Base-by-base conservation (phyloP, 192 early-diverging fungal species). In the Rhizophagus sp. region DNA sequence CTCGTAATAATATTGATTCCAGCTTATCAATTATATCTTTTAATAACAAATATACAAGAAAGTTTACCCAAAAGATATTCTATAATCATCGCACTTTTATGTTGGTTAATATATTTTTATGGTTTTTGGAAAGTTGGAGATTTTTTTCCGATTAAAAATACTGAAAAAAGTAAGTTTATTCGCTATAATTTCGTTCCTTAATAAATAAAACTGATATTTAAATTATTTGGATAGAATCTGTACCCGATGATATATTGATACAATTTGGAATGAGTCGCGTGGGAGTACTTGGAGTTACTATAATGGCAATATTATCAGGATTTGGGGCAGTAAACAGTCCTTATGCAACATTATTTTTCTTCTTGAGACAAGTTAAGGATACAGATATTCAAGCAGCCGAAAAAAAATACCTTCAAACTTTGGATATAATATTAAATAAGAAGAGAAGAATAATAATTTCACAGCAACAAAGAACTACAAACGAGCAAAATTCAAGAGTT, bases 311-410 rank as follows among this genome's bases (percentile, higher is more conserved):
- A 10, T 85, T 99, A 11, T 97, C 97, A 1, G 97, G 96, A 24
- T 97, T 97, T 84, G 96, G 95, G 79, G 96, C 95, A 5, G 96
- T 99, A 30, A 94, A 96, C 81, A 92, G 92, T 39, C 97, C 97
- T 0, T 97, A 96, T 83, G 92, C 90, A 22, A 94, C 94, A 39
- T 87, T 97, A 62, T 92, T 89, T 78, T 90, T 94, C 69, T 97
- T 97, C 87, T 82, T 95, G 33, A 90, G 92, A 9, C 82, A 88
- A 81, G 85, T 87, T 3, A 86, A 80, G 0, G 85, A 88, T 15
- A 41, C 80, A n/a, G 87, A 90, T 63, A 82, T 92, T 13, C 82
- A 86, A 49, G 84, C 83, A 15, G 92, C 92, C 69, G 90, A 93
- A 79, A 87, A 89, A 57, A 92, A 93, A 72, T 90, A 93, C 81